Conservation (phyloP, 345 rosid species). For the Linum tenue region DNA sequence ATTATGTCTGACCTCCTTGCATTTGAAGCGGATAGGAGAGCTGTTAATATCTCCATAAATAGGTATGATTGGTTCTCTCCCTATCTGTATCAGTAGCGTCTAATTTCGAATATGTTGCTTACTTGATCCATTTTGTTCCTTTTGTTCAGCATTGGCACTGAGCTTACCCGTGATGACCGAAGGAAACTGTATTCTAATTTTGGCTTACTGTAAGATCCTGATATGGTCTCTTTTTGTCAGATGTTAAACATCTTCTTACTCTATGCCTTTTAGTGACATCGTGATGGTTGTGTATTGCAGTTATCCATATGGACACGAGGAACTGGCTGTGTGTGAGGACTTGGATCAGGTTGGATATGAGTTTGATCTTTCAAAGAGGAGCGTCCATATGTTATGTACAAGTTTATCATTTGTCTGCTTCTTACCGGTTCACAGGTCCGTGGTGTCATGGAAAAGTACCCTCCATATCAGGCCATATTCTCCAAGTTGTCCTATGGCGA, state of each 20-base stretch:
- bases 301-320: conserved; percentile 82
- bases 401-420: not conserved
- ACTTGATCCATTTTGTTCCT: conserved; percentile 3
- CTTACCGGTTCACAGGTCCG: conserved; percentile 57
- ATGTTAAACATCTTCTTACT: not conserved
- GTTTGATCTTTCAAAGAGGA: not conserved
- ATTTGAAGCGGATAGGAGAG: conserved; percentile 96
- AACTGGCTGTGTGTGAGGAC: conserved; percentile 81
- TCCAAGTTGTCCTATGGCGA: conserved; percentile 85
- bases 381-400: not conserved
- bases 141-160: conserved; percentile 82
- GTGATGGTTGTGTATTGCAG: conserved; percentile 24
- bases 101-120: not conserved
- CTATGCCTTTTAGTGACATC: conserved; percentile 7
- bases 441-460: conserved; percentile 80
- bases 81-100: not conserved
- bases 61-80: conserved; percentile 32
- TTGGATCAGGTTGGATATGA: conserved; percentile 61
- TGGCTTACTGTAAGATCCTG: conserved; percentile 70
- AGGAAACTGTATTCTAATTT: conserved; percentile 87
- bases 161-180: conserved; percentile 96
- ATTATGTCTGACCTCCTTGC: conserved; percentile 97
- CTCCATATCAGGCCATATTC: conserved; percentile 86
- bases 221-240: not conserved
- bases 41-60: conserved; percentile 87